Evolutionary conservation across 768 basidiomycete species (phyloP), one percentile per base, ranked within the genome.

Genomic region (Clavulina sp.): DNA sequence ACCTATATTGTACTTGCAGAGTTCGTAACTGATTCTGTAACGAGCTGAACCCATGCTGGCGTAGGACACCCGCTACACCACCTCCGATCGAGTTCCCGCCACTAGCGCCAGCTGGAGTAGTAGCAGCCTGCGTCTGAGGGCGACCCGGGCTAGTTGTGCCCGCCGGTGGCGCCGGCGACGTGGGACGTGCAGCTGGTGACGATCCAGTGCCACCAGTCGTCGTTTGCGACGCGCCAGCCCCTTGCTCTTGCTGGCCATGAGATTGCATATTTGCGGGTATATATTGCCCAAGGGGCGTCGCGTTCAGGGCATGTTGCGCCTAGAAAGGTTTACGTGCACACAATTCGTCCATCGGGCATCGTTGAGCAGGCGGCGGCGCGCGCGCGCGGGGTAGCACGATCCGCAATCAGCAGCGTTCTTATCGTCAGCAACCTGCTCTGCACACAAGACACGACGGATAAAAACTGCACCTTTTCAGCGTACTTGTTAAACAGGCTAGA

Each of bases 1-100:
- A 46, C 48, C 31, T 49, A 26, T 49, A 49, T 34, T 49, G 48
- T 7, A 16, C 16, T 16, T 49, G 24, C 26, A 49, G 48, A 16
- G 48, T 16, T 34, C 32, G 26, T 1, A 49, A 16, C 9, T 23
- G 32, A 26, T 49, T 29, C 32, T 49, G 48, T 13, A 49, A 30
- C 13, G 16, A 30, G 16, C 31, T 30, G 18, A 49, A 18, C 7
- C 28, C 48, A 30, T 49, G 48, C 16, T 49, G 48, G 13, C 18
- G 13, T 1, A 46, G 24, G 9, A 46, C 9, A 24, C 43, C 43
- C 13, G 43, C 9, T 13, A 46, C 16, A 16, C 43, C 43, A 13
- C 13, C 9, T 9, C 13, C 13, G 9, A 9, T 16, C 16, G 43
- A 9, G 26, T 46, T 24, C 19, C 34, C 34, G 9, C 19, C 9